These are phyloP conservation scores for Oryza officinalis DNA, from an alignment of 176 grass and related monocot genomes.

Conservation along the genomic window DNA sequence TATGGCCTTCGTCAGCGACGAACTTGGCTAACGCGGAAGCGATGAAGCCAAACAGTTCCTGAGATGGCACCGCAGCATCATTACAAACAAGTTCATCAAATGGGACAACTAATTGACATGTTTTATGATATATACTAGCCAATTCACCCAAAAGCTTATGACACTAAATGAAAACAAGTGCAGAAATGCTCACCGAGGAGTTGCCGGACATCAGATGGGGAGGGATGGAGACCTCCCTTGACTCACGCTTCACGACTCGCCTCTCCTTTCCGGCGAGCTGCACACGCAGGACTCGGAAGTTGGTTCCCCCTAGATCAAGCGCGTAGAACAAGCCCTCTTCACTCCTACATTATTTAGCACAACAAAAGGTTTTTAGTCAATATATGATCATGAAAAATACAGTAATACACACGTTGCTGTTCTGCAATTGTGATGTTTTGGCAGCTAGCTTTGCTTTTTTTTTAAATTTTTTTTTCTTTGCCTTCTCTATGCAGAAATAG, in stretches of 20 bases:
- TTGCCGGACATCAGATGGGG: constrained; percentile 73
- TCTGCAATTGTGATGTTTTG: background rate
- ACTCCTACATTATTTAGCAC: constrained; percentile 29
- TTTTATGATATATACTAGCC: background rate
- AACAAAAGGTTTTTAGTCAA: background rate
- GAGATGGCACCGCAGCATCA: background rate
- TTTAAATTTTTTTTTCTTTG: background rate
- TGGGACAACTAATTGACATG: background rate
- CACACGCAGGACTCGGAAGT: constrained; percentile 80
- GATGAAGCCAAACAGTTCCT: constrained; percentile 84
- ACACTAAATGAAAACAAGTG: background rate
- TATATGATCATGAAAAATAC: background rate
- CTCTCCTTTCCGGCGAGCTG: constrained; percentile 60
- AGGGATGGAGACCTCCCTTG: constrained; percentile 73
- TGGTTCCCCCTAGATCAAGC: constrained; percentile 82
- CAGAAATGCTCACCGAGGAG: constrained; percentile 13
- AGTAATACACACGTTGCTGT: background rate
- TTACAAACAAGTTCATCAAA: background rate
- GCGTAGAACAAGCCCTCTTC: constrained; percentile 82
- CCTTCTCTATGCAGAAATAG: background rate
- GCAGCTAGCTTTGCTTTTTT: background rate
- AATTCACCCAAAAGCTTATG: background rate
- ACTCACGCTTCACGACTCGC: constrained; percentile 51
- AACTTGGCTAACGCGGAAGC: constrained; percentile 54
- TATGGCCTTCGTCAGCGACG: constrained; percentile 27